A percentile compares a stretch with the other conserved stretches of the same genome.
Evolutionary conservation across 371 early-diverging fungal species (phyloP).

Genomic region (Rhizopus delemar): DNA sequence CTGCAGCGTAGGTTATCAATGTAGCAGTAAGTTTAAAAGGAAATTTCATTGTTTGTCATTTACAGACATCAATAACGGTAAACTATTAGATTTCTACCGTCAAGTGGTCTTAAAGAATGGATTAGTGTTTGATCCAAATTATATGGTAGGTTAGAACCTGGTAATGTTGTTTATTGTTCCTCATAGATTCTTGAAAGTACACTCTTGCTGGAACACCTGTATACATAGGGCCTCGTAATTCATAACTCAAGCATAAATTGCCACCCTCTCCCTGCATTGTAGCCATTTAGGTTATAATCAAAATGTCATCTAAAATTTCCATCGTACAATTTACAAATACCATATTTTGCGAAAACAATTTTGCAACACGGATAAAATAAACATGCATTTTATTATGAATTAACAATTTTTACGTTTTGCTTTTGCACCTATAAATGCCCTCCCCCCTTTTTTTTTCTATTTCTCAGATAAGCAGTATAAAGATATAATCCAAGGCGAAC

Average conservation of each 20-base stretch:
- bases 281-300: neutral
- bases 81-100: slow-evolving; percentile 58
- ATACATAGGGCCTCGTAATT: neutral
- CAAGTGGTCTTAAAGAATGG: slow-evolving; percentile 65
- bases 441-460: neutral
- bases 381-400: too few species aligned
- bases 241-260: neutral
- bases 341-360: too few species aligned
- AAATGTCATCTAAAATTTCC: too few species aligned
- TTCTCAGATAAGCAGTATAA: neutral
- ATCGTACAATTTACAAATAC: too few species aligned
- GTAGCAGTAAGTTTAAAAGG: slow-evolving; percentile 55
- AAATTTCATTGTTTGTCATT: too few species aligned
- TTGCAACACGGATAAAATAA: too few species aligned
- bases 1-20: slow-evolving; percentile 68
- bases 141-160: slow-evolving; percentile 31
- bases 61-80: too few species aligned
- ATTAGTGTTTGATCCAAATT: slow-evolving; percentile 71
- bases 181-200: neutral
- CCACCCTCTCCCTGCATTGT: neutral
- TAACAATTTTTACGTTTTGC: neutral
- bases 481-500: too few species aligned
- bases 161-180: too few species aligned
- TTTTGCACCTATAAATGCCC: too few species aligned
- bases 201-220: slow-evolving; percentile 1